Conservation (phyloP, 2,329 filamentous ascomycete genomes). For the Neonectria sp. region DNA sequence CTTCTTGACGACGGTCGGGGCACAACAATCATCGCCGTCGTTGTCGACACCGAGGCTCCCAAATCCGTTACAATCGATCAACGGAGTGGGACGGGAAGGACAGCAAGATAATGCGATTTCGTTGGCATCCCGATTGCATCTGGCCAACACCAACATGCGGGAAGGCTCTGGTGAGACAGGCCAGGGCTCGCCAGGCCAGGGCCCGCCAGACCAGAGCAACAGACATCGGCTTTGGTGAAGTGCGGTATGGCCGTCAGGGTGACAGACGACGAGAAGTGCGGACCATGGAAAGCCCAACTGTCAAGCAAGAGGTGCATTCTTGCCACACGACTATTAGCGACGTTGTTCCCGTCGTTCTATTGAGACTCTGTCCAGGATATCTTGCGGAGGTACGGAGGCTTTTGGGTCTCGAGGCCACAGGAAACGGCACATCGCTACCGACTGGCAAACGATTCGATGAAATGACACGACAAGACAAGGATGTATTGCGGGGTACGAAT, state of each 20-base stretch:
- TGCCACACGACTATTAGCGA: neutral
- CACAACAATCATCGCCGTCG: slow-evolving; percentile 2
- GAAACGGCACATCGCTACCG: slow-evolving; percentile 6
- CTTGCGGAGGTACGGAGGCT: neutral
- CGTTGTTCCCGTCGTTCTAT: neutral
- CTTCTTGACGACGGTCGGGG: neutral
- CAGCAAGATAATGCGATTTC: slow-evolving; percentile 23
- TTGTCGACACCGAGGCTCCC: slow-evolving; percentile 1
- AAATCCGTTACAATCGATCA: slow-evolving; percentile 32
- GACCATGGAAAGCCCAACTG: neutral
- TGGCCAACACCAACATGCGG: neutral
- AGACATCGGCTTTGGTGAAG: slow-evolving; percentile 37
- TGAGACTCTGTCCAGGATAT: neutral
- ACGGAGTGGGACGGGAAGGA: slow-evolving; percentile 16
- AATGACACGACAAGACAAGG: slow-evolving; percentile 3
- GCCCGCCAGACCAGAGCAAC: slow-evolving; percentile 13
- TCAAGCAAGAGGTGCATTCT: neutral
- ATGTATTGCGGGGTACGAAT: slow-evolving; percentile 24
- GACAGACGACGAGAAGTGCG: neutral
- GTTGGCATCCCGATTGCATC: slow-evolving; percentile 8
- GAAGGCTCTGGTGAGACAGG: slow-evolving; percentile 9
- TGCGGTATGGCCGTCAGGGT: neutral
- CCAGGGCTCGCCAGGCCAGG: slow-evolving; percentile 9
- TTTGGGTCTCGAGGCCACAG: slow-evolving; percentile 17
- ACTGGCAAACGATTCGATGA: slow-evolving; percentile 9